These are phyloP conservation scores for Citropsis articulata DNA, from an alignment of 345 rosid species.

Conservation along the genomic window DNA sequence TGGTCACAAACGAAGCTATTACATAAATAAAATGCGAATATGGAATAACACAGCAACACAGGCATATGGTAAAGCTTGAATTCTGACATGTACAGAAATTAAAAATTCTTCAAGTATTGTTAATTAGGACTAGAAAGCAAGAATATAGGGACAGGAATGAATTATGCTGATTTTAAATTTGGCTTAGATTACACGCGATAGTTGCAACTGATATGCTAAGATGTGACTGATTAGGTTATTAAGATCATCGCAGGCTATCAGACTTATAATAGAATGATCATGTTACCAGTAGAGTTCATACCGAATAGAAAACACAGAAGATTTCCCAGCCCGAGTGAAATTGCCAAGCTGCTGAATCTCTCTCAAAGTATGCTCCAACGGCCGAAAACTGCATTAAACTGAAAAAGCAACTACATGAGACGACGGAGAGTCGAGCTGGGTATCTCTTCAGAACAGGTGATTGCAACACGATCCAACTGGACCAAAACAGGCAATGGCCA, in stretches of 20 bases:
- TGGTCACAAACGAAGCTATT: too few species aligned
- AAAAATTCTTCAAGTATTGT: background rate
- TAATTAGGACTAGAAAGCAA: background rate
- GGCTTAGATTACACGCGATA: background rate
- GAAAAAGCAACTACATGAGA: constrained; percentile 67
- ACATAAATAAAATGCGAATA: background rate
- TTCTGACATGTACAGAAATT: background rate
- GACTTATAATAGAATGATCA: background rate
- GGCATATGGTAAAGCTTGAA: background rate
- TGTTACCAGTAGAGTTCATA: constrained; percentile 23
- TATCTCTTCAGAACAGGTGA: constrained; percentile 68
- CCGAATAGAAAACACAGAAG: constrained; percentile 58
- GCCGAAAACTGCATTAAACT: constrained; percentile 60
- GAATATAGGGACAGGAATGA: background rate
- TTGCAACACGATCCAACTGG: constrained; percentile 85
- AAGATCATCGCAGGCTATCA: background rate
- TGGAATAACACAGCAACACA: background rate
- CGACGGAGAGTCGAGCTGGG: constrained; percentile 76
- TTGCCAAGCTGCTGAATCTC: constrained; percentile 55
- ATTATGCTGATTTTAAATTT: background rate
- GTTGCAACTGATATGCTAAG: background rate
- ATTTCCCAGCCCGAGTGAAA: constrained; percentile 48
- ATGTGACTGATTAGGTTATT: background rate
- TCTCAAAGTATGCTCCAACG: constrained; percentile 55
- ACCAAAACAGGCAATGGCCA: constrained; percentile 90